Conservation (phyloP, 192 early-diverging fungal species). For the Coemansia sp. region DNA sequence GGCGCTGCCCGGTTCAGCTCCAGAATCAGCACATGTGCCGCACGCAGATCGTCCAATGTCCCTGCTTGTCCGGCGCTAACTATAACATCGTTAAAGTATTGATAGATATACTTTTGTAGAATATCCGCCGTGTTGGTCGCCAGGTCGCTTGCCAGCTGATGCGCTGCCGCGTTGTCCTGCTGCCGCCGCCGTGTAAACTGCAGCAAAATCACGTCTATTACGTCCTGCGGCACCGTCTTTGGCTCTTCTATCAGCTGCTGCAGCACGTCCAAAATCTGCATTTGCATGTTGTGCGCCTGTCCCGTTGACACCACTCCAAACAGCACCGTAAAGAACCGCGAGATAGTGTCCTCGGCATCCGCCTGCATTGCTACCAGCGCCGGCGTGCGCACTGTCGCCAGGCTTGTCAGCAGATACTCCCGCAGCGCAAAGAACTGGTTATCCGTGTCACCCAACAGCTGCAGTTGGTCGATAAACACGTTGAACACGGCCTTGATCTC, state of each 20-base stretch:
- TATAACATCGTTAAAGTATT: conserved; percentile 88
- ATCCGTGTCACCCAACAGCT: conserved; percentile 56
- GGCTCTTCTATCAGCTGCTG: conserved; percentile 80
- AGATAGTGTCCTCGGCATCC: conserved; percentile 72
- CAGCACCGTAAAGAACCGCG: conserved; percentile 65
- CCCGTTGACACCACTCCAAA: conserved; percentile 70
- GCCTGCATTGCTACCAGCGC: conserved; percentile 75
- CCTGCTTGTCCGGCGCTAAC: conserved; percentile 55
- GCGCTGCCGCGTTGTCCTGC: conserved; percentile 63
- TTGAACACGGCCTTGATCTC: conserved; percentile 78
- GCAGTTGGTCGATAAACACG: conserved; percentile 77
- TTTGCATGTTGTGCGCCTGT: conserved; percentile 72
- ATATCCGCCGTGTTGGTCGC: conserved; percentile 70
- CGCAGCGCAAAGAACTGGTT: conserved; percentile 68
- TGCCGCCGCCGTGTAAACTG: conserved; percentile 72
- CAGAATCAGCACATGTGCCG: conserved; percentile 75
- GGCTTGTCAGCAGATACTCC: conserved; percentile 85
- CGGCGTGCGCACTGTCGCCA: conserved; percentile 80
- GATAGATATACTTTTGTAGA: conserved; percentile 88
- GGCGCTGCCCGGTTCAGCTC: conserved; percentile 76
- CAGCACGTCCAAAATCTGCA: conserved; percentile 77
- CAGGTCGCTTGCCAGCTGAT: conserved; percentile 78
- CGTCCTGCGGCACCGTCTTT: conserved; percentile 67
- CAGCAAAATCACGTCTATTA: conserved; percentile 77
- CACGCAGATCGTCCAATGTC: conserved; percentile 55